A percentile compares a stretch with the other conserved stretches of the same genome.
phyloP scores from a whole-genome alignment of 495 filamentous ascomycete species.

The Penicillium tannophilum region DNA sequence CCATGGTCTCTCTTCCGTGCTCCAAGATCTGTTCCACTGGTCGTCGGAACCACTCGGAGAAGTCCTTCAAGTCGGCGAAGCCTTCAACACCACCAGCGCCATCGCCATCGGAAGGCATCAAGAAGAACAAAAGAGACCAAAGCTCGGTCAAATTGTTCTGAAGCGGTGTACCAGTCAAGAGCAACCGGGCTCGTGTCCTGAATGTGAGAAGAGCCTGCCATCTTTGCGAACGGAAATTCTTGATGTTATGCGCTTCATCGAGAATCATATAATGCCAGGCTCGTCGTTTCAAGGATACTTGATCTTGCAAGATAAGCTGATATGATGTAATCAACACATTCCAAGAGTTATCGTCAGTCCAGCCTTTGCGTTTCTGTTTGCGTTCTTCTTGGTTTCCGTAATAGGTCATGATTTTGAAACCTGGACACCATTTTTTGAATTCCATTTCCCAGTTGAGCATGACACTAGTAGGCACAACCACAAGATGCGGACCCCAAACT shows the following conservation, averaged over 20 bases:
- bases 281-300: conserved; percentile 88
- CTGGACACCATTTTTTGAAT: conserved; percentile 98
- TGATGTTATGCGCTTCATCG: conserved; percentile 99
- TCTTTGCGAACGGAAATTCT: conserved; percentile 95
- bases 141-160: conserved; percentile 97
- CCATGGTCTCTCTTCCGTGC: conserved; percentile 88
- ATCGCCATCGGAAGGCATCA: conserved; percentile 82
- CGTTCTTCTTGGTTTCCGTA: conserved; percentile 93
- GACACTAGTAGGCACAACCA: conserved; percentile 96
- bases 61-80: conserved; percentile 88
- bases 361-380: conserved; percentile 84
- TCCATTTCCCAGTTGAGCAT: conserved; percentile 99
- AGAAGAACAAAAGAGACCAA: conserved; percentile 95
- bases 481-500: conserved; percentile 94
- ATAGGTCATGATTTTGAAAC: conserved; percentile 97
- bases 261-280: conserved; percentile 98
- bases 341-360: conserved; percentile 88
- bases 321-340: conserved; percentile 98
- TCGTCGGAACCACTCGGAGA: conserved; percentile 89
- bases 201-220: conserved; percentile 96
- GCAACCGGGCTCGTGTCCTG: conserved; percentile 79
- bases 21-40: conserved; percentile 95
- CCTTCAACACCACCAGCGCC: conserved; percentile 75
- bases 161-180: conserved; percentile 92
- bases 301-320: conserved; percentile 91